Base-by-base conservation (phyloP, 257 asterid genomes). In the Nicotiana knightiana region DNA sequence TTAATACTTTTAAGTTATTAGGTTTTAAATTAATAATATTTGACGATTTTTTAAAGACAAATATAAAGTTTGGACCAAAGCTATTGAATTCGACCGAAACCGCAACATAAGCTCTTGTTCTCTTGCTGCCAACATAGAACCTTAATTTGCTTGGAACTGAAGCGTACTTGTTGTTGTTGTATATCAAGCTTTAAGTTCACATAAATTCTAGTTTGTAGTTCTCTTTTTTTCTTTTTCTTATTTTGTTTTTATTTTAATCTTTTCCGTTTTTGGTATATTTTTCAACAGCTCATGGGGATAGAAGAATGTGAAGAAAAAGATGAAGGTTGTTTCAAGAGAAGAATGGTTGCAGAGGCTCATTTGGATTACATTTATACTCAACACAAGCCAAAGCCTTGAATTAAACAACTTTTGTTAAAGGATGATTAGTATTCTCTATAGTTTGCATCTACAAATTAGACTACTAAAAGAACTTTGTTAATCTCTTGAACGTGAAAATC, bases 301-400 rank as follows among this genome's bases (percentile, higher is more conserved):
- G 81, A 71, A 37, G 76, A 28, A 82, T 82, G 84, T 71, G 71
- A 68, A 35, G 81, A 73, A 54, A 73, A 73, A 59, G 84, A 82
- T 43, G 84, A 59, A 48, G 39, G 16, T 2, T 82, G 81, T 39
- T n/a, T 55, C 3, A 24, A 61, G 68, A 82, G 81, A 82, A 82
- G 84, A 78, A 73, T 82, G 84, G 18, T 73, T 43, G 84, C 84
- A 4, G 84, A 82, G 64, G 84, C 84, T 70, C 84, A 82, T 78
- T 57, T 82, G 76, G 84, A 82, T 26, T 82, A 82, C 37, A 82
- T 82, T 55, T 82, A 82, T 61, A 82, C 84, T 39, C 84, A 82
- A 17, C 79, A 81, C 18, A 75, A 75, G 39, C 84, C 77, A 21
- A 71, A 82, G 80, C 81, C 73, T 59, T 81, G 43, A 81, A 61